These are phyloP conservation scores for Debaryomyces maramus DNA, from an alignment of 805 yeast genomes.

Conservation along the genomic window DNA sequence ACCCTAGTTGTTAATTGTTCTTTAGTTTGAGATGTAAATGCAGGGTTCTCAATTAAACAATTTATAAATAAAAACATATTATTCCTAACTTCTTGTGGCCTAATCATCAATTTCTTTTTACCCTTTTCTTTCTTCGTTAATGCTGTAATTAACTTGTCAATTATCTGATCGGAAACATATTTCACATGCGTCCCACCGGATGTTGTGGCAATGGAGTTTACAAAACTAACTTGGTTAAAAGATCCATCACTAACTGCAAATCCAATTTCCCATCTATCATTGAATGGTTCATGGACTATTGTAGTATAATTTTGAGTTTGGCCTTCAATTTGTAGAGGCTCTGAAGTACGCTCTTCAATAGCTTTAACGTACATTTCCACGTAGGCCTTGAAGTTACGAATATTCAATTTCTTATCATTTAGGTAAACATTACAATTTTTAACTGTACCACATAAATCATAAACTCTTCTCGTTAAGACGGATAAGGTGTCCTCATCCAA, in stretches of 20 bases:
- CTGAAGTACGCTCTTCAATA: constrained; percentile 51
- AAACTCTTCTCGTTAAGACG: constrained; percentile 89
- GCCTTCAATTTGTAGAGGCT: constrained; percentile 33
- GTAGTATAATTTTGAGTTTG: constrained; percentile 37
- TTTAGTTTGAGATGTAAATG: constrained; percentile 96
- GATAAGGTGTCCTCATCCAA: constrained; percentile 82
- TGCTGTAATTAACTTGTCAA: constrained; percentile 69
- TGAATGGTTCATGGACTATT: constrained; percentile 75
- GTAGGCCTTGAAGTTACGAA: constrained; percentile 78
- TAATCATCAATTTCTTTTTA: constrained; percentile 65
- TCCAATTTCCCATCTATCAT: constrained; percentile 94
- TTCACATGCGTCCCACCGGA: constrained; percentile 96
- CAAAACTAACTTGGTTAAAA: constrained; percentile 94
- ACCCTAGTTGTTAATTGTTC: constrained; percentile 91
- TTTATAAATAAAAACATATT: constrained; percentile 89
- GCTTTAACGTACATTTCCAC: constrained; percentile 89
- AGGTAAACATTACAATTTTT: constrained; percentile 75
- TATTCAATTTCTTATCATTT: constrained; percentile 68
- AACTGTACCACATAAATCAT: constrained; percentile 93
- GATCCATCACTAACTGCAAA: constrained; percentile 89
- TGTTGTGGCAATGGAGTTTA: constrained; percentile 96
- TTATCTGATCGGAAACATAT: constrained; percentile 79
- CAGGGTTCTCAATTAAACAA: constrained; percentile 93
- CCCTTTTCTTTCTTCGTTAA: constrained; percentile 65
- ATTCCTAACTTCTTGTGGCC: constrained; percentile 84